Evolutionary conservation across 768 basidiomycete species (phyloP), one percentile per base, ranked within the genome.

Genomic region (Candolleomyces efflorescens): DNA sequence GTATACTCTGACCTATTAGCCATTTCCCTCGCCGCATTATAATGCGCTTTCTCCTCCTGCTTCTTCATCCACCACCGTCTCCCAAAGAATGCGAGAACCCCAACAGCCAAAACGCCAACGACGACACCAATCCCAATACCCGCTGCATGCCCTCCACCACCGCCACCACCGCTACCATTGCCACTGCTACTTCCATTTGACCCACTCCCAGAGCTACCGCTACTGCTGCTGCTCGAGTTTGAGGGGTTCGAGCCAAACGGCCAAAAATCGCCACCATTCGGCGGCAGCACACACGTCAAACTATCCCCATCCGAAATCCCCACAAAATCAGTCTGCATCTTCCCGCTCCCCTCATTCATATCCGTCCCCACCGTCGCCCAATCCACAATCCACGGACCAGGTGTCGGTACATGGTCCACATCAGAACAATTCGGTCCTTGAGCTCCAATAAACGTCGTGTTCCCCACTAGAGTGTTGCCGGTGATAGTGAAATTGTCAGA

Each of bases 381-480:
- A 58, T 84, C 82, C 27, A 83, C 67, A 52, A 92, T 75, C 65
- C 88, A 90, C 4, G 88, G 71, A 23, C 79, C 75, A 18, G 87
- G 81, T 6, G 67, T 47, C 22, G 87, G 89, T 3, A 80, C 76
- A 24, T 68, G 60, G 56, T 84, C 80, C 22, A 64, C 68, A 22
- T 71, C 59, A 26, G 76, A 81, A 69, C 90, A 91, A 59, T 88
- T 85, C 3, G 83, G 82, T 4, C 88, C 88, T 5, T 77, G 78
- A 12, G 76, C 75, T 39, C 89, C 89, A 58, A 92, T 84, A 71
- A 90, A 91, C 6, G 87, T 83, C 6, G 85, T 87, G 67, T 90
- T 90, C 12, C 84, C 87, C 6, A 81, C 53, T 38, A 92, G 72
- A 7, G 68, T 55, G 67, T 90, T 92, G 63, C 77, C 76, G 54